Percentiles rank a stretch among this genome's conserved stretches.
Conservation (phyloP, 495 filamentous ascomycete genomes). For the Poronia punctata region DNA sequence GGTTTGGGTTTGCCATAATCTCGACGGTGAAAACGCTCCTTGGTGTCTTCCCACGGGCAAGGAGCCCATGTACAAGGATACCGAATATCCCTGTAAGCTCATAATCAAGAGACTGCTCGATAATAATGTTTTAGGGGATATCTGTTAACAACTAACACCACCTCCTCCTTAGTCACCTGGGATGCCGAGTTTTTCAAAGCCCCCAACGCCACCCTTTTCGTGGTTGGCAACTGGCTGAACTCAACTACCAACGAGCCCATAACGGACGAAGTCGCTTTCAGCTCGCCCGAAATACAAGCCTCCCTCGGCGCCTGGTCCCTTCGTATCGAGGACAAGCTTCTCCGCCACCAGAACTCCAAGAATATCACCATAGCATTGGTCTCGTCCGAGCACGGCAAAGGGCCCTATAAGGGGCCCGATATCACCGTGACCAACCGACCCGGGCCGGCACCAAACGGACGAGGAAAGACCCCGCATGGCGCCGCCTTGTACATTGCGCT, state of each 20-base stretch:
- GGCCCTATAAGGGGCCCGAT: conserved; percentile 26
- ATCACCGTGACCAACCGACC: conserved; percentile 22
- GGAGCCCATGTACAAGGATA: conserved; percentile 24
- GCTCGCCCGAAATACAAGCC: conserved; percentile 23
- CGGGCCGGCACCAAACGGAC: conserved; percentile 9
- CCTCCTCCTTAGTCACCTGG: conserved; percentile 34
- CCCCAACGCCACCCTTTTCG: conserved; percentile 27
- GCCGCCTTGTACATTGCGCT: conserved; percentile 33
- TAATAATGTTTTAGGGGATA: too few species aligned
- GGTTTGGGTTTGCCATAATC: conserved; percentile 32
- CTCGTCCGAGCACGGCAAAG: conserved; percentile 9
- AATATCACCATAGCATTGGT: conserved; percentile 37
- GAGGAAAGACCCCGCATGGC: conserved; percentile 15
- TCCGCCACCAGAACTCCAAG: conserved; percentile 21
- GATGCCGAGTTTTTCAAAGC: conserved; percentile 33
- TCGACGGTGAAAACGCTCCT: conserved; percentile 29
- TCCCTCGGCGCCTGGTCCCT: conserved; percentile 38
- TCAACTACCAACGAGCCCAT: conserved; percentile 17
- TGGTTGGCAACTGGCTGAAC: conserved; percentile 33
- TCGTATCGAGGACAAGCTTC: conserved; percentile 19
- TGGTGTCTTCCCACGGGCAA: conserved; percentile 33
- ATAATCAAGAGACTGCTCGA: too few species aligned
- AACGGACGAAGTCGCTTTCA: conserved; percentile 26
- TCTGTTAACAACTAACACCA: too few species aligned
- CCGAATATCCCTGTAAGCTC: conserved; percentile 33